A percentile compares a stretch with the other conserved stretches of the same genome.
Evolutionary conservation across 352 stramenopile genomes (phyloP).

Genomic region (Pythium sp.): DNA sequence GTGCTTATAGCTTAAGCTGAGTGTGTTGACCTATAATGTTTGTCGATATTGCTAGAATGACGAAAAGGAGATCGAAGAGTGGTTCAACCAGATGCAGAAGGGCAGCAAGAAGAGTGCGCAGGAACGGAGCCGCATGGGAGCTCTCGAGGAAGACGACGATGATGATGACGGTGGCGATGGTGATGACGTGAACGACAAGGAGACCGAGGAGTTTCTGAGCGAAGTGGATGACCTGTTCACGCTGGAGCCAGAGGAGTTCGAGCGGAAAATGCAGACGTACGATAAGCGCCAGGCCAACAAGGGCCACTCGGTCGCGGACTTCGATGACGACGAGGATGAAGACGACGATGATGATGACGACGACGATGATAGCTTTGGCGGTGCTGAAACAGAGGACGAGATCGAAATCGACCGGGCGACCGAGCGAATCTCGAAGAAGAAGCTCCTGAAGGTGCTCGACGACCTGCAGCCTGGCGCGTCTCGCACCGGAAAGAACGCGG

Average conservation of each 20-base stretch:
- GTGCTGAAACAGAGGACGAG: conserved; percentile 23
- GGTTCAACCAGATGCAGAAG: conserved; percentile 44
- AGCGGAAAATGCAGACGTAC: conserved; percentile 50
- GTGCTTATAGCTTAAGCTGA: background rate
- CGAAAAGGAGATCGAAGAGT: conserved; percentile 42
- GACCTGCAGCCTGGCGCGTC: conserved; percentile 45
- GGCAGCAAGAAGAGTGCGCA: conserved; percentile 21
- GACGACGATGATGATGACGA: conserved; percentile 19
- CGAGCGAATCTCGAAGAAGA: conserved; percentile 68
- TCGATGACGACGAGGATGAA: conserved; percentile 14
- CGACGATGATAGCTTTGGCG: conserved; percentile 21
- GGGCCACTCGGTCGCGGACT: background rate
- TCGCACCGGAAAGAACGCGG: conserved; percentile 36
- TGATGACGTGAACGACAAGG: conserved; percentile 40
- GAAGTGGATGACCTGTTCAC: conserved; percentile 70
- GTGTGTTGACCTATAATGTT: background rate
- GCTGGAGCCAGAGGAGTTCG: conserved; percentile 58
- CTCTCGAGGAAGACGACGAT: conserved; percentile 23
- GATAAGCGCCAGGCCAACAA: conserved; percentile 41
- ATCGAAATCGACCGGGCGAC: conserved; percentile 59
- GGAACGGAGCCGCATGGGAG: conserved; percentile 35
- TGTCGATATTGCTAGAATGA: conserved; percentile 21
- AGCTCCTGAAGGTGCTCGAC: conserved; percentile 65
- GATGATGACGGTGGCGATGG: conserved; percentile 21
- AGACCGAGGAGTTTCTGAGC: conserved; percentile 65